Percentiles rank a stretch among this genome's conserved stretches.
These are phyloP conservation scores for Boletus subparvulus DNA, from an alignment of 768 basidiomycete genomes.

Conservation along the genomic window DNA sequence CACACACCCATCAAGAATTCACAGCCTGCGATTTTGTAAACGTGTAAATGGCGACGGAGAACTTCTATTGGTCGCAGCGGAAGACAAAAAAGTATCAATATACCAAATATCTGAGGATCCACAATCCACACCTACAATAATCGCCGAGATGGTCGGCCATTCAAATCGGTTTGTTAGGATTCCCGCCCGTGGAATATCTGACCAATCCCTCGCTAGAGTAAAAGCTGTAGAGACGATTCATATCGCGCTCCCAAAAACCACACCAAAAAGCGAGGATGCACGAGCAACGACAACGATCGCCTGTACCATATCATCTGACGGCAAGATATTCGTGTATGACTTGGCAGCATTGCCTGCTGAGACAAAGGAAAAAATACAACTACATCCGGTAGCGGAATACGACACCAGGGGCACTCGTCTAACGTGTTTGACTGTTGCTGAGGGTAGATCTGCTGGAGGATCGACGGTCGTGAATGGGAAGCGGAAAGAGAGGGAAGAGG, in stretches of 20 bases:
- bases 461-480: constrained; percentile 28
- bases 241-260: constrained; percentile 51
- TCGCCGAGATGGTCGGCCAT: constrained; percentile 79
- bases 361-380: constrained; percentile 28
- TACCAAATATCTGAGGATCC: constrained; percentile 59
- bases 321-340: constrained; percentile 77
- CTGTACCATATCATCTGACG: constrained; percentile 87
- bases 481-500: constrained; percentile 35
- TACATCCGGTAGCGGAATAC: constrained; percentile 63
- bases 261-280: constrained; percentile 8
- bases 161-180: constrained; percentile 65
- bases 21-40: constrained; percentile 76
- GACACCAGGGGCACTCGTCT: constrained; percentile 85
- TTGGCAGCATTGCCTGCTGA: constrained; percentile 47
- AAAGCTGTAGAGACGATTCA: constrained; percentile 73
- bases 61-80: constrained; percentile 79
- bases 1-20: constrained; percentile 77
- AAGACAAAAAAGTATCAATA: constrained; percentile 84
- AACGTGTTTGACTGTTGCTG: constrained; percentile 68
- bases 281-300: constrained; percentile 57
- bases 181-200: background rate
- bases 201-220: constrained; percentile 47
- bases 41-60: constrained; percentile 58
- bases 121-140: constrained; percentile 49
- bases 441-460: constrained; percentile 38